A percentile compares a stretch with the other conserved stretches of the same genome.
Conservation (phyloP, 257 asterid species). For the Plantago elongata region DNA sequence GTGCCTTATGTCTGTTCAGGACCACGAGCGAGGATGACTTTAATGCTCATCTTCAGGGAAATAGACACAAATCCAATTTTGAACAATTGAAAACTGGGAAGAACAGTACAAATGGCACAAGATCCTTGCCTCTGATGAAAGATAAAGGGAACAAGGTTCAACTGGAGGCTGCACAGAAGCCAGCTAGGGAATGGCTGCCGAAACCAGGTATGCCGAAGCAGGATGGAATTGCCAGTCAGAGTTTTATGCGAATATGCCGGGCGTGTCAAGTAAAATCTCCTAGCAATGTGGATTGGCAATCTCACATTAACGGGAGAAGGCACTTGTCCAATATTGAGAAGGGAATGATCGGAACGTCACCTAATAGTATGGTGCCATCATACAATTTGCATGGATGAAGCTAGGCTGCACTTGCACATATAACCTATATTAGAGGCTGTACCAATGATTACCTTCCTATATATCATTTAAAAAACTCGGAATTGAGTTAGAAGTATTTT, state of each 20-base stretch:
- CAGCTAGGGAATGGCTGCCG: background rate
- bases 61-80: constrained; percentile 24
- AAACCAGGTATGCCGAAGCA: background rate
- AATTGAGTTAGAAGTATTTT: too few relatives aligned
- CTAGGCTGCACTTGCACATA: too few relatives aligned
- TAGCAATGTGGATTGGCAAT: constrained; percentile 11
- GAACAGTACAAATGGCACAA: constrained; percentile 4
- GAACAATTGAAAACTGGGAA: constrained; percentile 26
- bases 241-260: constrained; percentile 11
- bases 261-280: constrained; percentile 28
- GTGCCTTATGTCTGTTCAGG: constrained; percentile 30
- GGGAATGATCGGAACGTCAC: too few relatives aligned
- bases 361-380: too few relatives aligned
- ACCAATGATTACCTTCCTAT: too few relatives aligned
- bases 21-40: constrained; percentile 16
- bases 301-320: constrained; percentile 37
- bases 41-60: constrained; percentile 33
- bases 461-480: too few relatives aligned
- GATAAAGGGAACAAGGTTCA: constrained; percentile 5
- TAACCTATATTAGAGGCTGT: too few relatives aligned
- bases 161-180: background rate
- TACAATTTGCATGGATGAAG: too few relatives aligned
- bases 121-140: constrained; percentile 10
- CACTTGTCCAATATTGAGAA: constrained; percentile 16
- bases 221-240: background rate